Conservation (phyloP, 352 stramenopile species). For the Pythium sukuiense region DNA sequence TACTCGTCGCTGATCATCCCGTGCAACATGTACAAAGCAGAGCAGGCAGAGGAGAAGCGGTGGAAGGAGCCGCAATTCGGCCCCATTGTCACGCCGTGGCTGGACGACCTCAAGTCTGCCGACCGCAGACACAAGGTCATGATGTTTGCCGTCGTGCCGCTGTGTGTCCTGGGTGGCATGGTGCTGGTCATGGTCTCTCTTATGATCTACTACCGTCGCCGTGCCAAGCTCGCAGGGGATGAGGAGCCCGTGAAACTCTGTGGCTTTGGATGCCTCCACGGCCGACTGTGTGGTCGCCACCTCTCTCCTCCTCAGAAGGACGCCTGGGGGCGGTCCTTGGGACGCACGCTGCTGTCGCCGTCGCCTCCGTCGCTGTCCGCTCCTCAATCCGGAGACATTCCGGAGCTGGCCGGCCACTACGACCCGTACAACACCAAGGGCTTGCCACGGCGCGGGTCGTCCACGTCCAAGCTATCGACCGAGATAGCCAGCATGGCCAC, state of each 20-base stretch:
- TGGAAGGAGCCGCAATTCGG: constrained; percentile 35
- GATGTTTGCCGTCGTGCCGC: constrained; percentile 34
- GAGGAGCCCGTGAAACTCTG: constrained; percentile 11
- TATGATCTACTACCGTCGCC: constrained; percentile 28
- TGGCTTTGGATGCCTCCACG: background rate
- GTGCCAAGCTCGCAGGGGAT: constrained; percentile 4
- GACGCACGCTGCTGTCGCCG: constrained; percentile 23
- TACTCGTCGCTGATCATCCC: constrained; percentile 33
- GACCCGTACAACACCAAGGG: constrained; percentile 3
- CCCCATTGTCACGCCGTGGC: constrained; percentile 37
- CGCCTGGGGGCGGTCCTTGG: constrained; percentile 19
- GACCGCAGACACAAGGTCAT: constrained; percentile 25
- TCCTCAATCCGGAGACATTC: constrained; percentile 1
- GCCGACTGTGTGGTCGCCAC: background rate
- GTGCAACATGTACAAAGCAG: constrained; percentile 24
- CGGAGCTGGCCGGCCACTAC: background rate
- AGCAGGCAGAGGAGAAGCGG: constrained; percentile 8
- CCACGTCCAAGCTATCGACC: constrained; percentile 30
- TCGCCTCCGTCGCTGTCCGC: constrained; percentile 10
- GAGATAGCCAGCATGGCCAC: constrained; percentile 3
- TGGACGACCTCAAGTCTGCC: constrained; percentile 26
- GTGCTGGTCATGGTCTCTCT: constrained; percentile 22
- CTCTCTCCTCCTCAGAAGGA: constrained; percentile 9
- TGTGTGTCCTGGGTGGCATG: constrained; percentile 26
- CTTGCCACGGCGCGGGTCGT: constrained; percentile 31